Base-by-base conservation (phyloP, 768 basidiomycete genomes). In the Strobilomyces confusus region DNA sequence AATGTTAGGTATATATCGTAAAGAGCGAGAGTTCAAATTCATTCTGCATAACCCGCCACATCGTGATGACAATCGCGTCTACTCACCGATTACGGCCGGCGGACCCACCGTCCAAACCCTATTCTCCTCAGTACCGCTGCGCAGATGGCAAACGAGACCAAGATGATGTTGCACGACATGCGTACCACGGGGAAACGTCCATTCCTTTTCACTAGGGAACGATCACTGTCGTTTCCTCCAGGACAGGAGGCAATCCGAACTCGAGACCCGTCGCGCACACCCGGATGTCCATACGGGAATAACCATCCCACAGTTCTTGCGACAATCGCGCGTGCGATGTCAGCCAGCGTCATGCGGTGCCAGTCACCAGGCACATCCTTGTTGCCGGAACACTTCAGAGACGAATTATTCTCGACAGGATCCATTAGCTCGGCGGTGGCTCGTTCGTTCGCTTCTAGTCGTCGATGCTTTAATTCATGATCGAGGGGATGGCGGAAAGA, bases 101-200 rank as follows among this genome's bases (percentile, higher is more conserved):
- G 58, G 26, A 56, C 22, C 59, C 64, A 69, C 36, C 56, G 52
- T 7, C 62, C 69, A 34, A 68, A 54, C 2, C 59, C 59, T 29
- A 63, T 47, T 41, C 56, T 65, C 30, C 69, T 63, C 38, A 69
- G 52, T 30, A 71, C 44, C 30, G 57, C 58, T 23, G 59, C 58
- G 45, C 68, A 69, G 19, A 69, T 37, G 20, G 63, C 59, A 25
- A 69, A 63, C 20, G 68, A 71, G 41, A 71, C 44, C 33, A 63
- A 14, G 22, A 69, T 36, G 19, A 71, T 40, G 13, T 19, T 52
- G 48, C 60, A 69, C 7, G 68, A 61, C 44, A 61, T 32, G 26
- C 55, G 65, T 19, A 40, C 48, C 13, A 58, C 17, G 4, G 44
- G 40, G 14, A 58, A 46, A 17, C 34, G 29, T 19, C 38, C 46